Base-by-base conservation (phyloP, 345 rosid genomes). In the Jatropha curcas region DNA sequence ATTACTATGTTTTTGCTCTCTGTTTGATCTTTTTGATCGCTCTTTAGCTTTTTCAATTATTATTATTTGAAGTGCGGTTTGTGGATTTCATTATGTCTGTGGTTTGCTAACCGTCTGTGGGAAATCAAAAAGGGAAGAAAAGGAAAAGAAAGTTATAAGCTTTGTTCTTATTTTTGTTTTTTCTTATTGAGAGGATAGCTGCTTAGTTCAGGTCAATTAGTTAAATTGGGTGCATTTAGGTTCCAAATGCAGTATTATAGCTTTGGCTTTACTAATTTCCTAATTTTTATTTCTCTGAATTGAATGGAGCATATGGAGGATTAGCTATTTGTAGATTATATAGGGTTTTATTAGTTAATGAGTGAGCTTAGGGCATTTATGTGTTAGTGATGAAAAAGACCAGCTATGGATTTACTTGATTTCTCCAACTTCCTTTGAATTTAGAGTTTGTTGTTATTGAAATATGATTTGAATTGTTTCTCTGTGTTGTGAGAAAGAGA, bases 391-490 rank as follows among this genome's bases (percentile, higher is more conserved):
- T 27, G 37, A 9, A 65, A 19, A 28, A 27, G 30, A 43, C 5
- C 39, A 5, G 7, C 16, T 4, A 24, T 48, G 66, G 31, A 64
- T 75, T 69, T 64, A 25, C 30, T 27, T 48, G 41, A 55, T n/a
- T 62, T 81, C 68, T 35, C 37, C 50, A 9, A 41, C 28, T 73
- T 77, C 66, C 59, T 69, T 27, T 60, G 56, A 45, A 74, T 50
- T 30, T 33, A 37, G 59, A 48, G 22, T 13, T n/a, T 17, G 53
- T 43, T 60, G 28, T 52, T 34, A 16, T 19, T 16, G 22, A 9
- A 41, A 69, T 62, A 24, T 28, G 13, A 11, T 60, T 34, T 30
- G 58, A 34, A n/a, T 76, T 55, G 65, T 60, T 56, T 13, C 51
- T 28, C 30, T 64, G 25, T 61, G 50, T 60, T 56, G n/a, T 69